These are phyloP conservation scores for Podaxis carcinomalis DNA, from an alignment of 768 basidiomycete species.

Conservation along the genomic window DNA sequence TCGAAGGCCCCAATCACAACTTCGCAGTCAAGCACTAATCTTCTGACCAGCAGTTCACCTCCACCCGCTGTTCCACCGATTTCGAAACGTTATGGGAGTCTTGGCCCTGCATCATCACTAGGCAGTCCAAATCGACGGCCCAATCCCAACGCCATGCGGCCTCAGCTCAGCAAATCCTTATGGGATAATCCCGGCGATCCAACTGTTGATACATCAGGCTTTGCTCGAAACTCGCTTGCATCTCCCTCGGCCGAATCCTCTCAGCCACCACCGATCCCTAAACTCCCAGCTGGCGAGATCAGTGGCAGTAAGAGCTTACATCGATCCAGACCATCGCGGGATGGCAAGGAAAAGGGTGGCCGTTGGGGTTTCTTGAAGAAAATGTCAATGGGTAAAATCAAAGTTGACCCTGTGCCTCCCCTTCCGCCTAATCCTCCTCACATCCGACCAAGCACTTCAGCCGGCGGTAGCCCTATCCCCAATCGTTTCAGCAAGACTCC, in stretches of 20 bases:
- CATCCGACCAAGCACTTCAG: conserved; percentile 16
- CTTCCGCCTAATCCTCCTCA: conserved; percentile 22
- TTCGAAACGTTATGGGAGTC: conserved; percentile 62
- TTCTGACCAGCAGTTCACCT: conserved; percentile 38
- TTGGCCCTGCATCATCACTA: conserved; percentile 50
- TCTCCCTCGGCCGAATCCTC: conserved; percentile 8
- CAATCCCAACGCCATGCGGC: conserved; percentile 30
- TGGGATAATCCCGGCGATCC: conserved; percentile 36
- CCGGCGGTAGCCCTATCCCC: conserved; percentile 17
- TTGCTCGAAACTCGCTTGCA: conserved; percentile 12
- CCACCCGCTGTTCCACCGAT: conserved; percentile 28
- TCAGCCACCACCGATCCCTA: conserved; percentile 7
- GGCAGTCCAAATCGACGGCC: conserved; percentile 32
- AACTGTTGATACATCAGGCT: neutral
- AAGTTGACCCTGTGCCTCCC: conserved; percentile 43
- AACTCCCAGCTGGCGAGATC: conserved; percentile 1
- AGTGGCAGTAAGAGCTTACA: conserved; percentile 8
- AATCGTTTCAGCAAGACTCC: conserved; percentile 42
- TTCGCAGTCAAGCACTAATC: conserved; percentile 69
- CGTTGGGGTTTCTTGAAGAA: conserved; percentile 97
- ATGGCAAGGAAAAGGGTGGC: conserved; percentile 58
- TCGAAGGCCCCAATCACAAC: conserved; percentile 41
- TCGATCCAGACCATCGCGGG: conserved; percentile 19
- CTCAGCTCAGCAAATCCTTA: conserved; percentile 39
- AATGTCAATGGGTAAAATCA: conserved; percentile 96